A percentile compares a stretch with the other conserved stretches of the same genome.
phyloP scores from a whole-genome alignment of 1,284 basidiomycete genomes.

The Puccinia coronata region DNA sequence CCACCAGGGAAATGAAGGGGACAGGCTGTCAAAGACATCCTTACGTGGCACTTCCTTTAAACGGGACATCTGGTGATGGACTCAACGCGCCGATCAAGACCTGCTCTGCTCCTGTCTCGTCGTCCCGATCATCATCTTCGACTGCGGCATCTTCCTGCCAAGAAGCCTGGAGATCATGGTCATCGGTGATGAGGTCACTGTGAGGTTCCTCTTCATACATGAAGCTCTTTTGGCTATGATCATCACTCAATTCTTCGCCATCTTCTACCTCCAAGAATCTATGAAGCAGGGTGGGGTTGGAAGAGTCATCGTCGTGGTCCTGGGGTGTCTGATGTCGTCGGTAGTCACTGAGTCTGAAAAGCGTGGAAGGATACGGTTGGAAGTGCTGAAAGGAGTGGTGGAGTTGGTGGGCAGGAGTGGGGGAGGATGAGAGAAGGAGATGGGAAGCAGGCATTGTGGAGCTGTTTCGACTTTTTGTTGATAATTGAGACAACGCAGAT shows the following conservation, averaged over 20 bases:
- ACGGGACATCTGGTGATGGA: conserved; percentile 33
- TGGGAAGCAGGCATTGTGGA: conserved; percentile 30
- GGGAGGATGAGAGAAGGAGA: conserved; percentile 35
- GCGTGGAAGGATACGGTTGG: conserved; percentile 25
- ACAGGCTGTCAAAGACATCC: neutral
- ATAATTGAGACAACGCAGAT: neutral
- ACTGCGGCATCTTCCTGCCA: neutral
- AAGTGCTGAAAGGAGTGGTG: conserved; percentile 34
- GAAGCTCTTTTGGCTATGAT: neutral
- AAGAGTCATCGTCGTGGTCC: neutral
- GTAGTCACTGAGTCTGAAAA: neutral
- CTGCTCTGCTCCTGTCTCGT: neutral
- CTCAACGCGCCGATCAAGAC: conserved; percentile 14
- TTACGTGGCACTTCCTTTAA: conserved; percentile 42
- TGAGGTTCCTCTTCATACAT: neutral
- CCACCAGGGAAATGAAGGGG: neutral
- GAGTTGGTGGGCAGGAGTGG: conserved; percentile 27
- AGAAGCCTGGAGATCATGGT: neutral
- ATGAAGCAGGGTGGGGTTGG: neutral
- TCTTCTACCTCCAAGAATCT: neutral
- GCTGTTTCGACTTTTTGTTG: neutral
- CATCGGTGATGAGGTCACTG: conserved; percentile 7
- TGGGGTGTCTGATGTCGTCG: neutral
- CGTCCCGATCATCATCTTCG: neutral
- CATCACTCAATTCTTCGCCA: neutral